phyloP scores from a whole-genome alignment of 2,329 filamentous ascomycete species.

The Claviceps humidiphila region DNA sequence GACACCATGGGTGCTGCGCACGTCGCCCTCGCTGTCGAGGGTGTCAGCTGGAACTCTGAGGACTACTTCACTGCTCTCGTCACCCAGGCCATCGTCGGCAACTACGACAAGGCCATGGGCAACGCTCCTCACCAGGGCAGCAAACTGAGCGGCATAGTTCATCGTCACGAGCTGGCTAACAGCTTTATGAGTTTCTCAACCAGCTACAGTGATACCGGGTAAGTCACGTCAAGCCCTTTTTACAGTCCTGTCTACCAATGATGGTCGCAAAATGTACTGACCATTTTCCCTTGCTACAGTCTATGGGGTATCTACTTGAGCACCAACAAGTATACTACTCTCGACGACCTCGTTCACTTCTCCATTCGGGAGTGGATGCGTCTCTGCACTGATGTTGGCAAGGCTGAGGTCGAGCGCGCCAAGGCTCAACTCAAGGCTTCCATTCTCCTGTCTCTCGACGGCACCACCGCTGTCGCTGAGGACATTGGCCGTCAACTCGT shows the following conservation, averaged over 20 bases:
- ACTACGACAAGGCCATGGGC: conserved; percentile 98
- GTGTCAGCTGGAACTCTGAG: conserved; percentile 98
- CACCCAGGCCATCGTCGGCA: conserved; percentile 95
- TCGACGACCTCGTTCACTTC: conserved; percentile 97
- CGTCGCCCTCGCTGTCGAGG: conserved; percentile 96
- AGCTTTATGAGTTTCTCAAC: conserved; percentile 99
- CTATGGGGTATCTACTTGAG: conserved; percentile 99
- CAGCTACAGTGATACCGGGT: conserved; percentile 98
- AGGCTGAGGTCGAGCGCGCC: conserved; percentile 91
- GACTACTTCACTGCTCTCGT: conserved; percentile 98
- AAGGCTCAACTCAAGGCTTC: conserved; percentile 99
- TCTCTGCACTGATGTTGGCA: conserved; percentile 73
- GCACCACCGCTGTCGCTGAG: conserved; percentile 92
- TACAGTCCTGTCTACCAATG: not conserved
- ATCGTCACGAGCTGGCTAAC: conserved; percentile 92
- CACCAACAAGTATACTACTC: conserved; percentile 70
- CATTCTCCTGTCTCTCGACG: conserved; percentile 91
- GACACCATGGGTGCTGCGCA: conserved; percentile 93
- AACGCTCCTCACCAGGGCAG: conserved; percentile 94
- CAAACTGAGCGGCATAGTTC: conserved; percentile 91
- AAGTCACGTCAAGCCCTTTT: conserved; percentile 25
- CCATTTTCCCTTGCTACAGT: conserved; percentile 33
- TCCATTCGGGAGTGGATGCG: conserved; percentile 96
- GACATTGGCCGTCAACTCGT: conserved; percentile 98
- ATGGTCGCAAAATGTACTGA: not conserved